phyloP scores from a whole-genome alignment of 768 basidiomycete genomes.

The Hortiboletus campestris region DNA sequence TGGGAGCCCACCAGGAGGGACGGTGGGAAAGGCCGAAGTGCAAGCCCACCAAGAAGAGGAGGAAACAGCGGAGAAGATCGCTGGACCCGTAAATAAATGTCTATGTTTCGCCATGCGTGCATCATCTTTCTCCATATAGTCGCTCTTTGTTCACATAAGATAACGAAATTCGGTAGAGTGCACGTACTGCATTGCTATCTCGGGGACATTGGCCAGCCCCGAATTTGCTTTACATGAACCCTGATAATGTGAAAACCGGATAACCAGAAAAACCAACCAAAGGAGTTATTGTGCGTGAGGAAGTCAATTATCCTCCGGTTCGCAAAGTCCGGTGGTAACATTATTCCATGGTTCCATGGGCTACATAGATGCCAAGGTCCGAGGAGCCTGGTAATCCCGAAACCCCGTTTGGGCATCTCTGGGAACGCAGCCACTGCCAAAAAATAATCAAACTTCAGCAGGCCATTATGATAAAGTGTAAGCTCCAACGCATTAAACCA shows the following conservation, averaged over 20 bases:
- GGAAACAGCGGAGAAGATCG: slow-evolving; percentile 72
- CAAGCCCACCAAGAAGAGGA: slow-evolving; percentile 64
- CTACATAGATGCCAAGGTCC: neutral
- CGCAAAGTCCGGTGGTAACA: neutral
- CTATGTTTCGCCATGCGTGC: neutral
- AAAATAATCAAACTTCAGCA: neutral
- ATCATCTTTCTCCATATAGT: neutral
- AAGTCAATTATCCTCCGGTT: neutral
- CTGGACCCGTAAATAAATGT: slow-evolving; percentile 59
- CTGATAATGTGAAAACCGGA: neutral
- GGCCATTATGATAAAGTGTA: neutral
- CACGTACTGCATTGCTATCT: neutral
- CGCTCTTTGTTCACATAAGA: neutral
- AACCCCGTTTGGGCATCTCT: neutral
- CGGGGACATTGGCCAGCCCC: neutral
- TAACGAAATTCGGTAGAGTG: neutral
- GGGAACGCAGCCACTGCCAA: neutral
- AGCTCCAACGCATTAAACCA: slow-evolving; percentile 46
- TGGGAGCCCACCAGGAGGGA: slow-evolving; percentile 82
- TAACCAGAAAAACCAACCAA: neutral
- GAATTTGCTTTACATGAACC: neutral
- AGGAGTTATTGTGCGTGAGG: neutral
- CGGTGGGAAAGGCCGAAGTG: slow-evolving; percentile 65
- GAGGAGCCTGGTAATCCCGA: neutral
- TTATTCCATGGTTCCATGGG: neutral